Base-by-base conservation (phyloP, 1,139 yeast species). In the Williopsis jadinii region DNA sequence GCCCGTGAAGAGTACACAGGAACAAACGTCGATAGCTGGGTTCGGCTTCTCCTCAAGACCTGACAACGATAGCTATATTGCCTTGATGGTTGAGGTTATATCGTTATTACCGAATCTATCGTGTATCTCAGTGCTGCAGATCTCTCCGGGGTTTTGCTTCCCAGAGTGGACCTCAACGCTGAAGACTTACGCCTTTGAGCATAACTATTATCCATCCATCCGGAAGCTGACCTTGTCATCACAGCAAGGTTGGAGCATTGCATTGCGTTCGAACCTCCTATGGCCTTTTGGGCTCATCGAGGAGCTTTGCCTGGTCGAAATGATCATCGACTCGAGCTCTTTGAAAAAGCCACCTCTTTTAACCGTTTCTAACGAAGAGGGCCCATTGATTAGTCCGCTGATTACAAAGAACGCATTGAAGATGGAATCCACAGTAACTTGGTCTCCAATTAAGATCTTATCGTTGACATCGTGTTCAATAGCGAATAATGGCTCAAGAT, bases 71-170 rank as follows among this genome's bases (percentile, higher is more conserved):
- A 59, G 62, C 19, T 68, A 67, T 44, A 61, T 68, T 14, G 62
- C 63, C 24, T 43, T 67, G 14, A 53, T 64, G 55, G 49, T 68
- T 27, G 68, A 65, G 41, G 63, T 64, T 29, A 61, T 65, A 9
- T 65, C 66, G 29, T 54, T 55, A 28, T 48, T 64, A 11, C 69
- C 70, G 8, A 64, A 65, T 36, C 40, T 64, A 3, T 39, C 53
- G 2, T 60, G 55, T 28, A 52, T 65, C n/a, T 51, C 52, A 11
- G 46, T 77, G 13, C 60, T 62, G 14, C 73, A 75, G 41, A 67
- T 77, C 1, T 70, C 78, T 5, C 79, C 80, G 2, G 69, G 67
- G 26, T 77, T 77, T 52, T 66, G 62, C 34, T 73, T 77, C 41
- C 73, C 74, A 3, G 50, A 63, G 28, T 64, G 68, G 66, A 36